Conservation (phyloP, 2,329 filamentous ascomycete species). For the Ophiostoma perfectum region DNA sequence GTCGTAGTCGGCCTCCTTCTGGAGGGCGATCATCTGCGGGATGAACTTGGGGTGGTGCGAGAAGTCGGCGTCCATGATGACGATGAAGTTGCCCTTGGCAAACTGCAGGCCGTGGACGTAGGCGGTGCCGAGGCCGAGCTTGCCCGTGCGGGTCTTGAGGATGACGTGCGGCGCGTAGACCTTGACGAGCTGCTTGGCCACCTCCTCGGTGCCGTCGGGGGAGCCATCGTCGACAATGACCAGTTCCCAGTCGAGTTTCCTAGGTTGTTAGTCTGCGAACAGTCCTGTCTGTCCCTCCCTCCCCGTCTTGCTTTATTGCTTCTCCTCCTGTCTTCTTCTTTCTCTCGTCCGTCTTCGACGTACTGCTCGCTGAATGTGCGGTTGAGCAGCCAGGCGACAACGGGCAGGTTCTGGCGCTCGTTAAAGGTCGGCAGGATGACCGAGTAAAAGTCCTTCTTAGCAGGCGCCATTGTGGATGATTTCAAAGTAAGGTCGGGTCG, state of each 20-base stretch:
- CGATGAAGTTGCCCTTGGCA: constrained; percentile 85
- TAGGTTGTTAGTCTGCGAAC: constrained; percentile 35
- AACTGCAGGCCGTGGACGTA: constrained; percentile 94
- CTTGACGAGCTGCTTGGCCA: constrained; percentile 84
- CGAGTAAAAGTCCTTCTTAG: constrained; percentile 74
- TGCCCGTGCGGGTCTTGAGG: constrained; percentile 84
- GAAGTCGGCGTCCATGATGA: constrained; percentile 99
- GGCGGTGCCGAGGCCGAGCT: constrained; percentile 92
- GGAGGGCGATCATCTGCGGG: constrained; percentile 80
- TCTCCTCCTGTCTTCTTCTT: background rate
- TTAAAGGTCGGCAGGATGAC: constrained; percentile 98
- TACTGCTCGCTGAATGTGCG: constrained; percentile 87
- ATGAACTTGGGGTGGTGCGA: constrained; percentile 99
- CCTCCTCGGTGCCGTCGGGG: constrained; percentile 86
- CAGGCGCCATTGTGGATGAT: constrained; percentile 42
- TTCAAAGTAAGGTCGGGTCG: background rate
- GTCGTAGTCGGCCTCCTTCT: constrained; percentile 74
- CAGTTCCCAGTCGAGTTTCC: constrained; percentile 92
- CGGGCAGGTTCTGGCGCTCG: constrained; percentile 92
- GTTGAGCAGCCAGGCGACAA: constrained; percentile 90
- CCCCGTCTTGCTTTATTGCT: background rate
- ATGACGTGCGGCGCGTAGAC: constrained; percentile 74
- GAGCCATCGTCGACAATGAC: constrained; percentile 98
- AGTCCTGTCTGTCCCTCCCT: too few species aligned
- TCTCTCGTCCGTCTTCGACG: constrained; percentile 29